phyloP scores from a whole-genome alignment of 2,329 filamentous ascomycete species.

The Elsinoe fawcettii region DNA sequence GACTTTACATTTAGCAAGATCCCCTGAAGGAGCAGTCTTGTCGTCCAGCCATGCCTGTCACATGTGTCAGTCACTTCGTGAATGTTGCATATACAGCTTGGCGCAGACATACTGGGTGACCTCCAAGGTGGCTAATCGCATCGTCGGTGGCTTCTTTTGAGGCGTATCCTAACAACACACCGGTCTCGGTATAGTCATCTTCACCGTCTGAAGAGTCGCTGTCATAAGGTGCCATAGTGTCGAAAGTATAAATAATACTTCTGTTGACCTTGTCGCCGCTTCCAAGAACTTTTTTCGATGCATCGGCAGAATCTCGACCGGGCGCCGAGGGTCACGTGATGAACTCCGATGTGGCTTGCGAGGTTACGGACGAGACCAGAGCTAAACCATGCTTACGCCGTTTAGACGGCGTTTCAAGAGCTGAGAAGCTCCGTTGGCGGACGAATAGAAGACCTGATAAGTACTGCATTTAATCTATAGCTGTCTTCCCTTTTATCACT shows the following conservation, averaged over 20 bases:
- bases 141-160: conserved; percentile 73
- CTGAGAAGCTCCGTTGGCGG: background rate
- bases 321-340: background rate
- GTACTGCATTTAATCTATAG: background rate
- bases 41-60: conserved; percentile 73
- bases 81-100: background rate
- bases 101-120: conserved; percentile 64
- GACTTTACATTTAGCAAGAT: conserved; percentile 74
- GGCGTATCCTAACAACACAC: conserved; percentile 83
- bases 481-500: background rate
- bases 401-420: background rate
- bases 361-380: background rate
- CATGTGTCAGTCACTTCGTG: background rate
- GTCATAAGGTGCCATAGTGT: conserved; percentile 66
- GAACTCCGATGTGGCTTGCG: background rate
- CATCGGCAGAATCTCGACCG: background rate
- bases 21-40: conserved; percentile 62
- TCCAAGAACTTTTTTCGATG: conserved; percentile 8
- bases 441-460: background rate
- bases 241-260: background rate
- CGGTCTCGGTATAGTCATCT: conserved; percentile 68
- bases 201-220: conserved; percentile 71
- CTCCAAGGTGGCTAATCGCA: conserved; percentile 78
- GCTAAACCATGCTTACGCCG: background rate
- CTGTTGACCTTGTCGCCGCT: background rate